Percentiles rank a stretch among this genome's conserved stretches.
Evolutionary conservation across 768 basidiomycete genomes (phyloP).

Genomic region (Auriculariales sp.): DNA sequence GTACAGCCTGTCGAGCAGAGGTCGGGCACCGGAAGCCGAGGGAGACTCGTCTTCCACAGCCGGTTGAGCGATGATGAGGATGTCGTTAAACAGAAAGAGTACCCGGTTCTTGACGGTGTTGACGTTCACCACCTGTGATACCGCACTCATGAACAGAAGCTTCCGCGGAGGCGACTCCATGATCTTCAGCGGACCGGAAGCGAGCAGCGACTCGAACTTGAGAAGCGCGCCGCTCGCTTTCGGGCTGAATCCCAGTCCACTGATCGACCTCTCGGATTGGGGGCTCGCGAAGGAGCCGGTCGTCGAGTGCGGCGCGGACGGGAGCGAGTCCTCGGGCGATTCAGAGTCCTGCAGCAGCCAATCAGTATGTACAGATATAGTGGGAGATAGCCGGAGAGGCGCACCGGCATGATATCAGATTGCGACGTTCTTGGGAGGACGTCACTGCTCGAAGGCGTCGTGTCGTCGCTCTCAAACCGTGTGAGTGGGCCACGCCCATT

Average conservation of each 20-base stretch:
- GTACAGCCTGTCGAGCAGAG: constrained; percentile 56
- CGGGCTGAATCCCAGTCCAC: neutral
- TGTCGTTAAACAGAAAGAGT: constrained; percentile 93
- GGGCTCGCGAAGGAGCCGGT: neutral
- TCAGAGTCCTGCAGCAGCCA: neutral
- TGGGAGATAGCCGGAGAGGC: too few relatives aligned
- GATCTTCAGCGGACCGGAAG: neutral
- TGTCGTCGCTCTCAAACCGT: neutral
- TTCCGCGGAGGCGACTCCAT: constrained; percentile 82
- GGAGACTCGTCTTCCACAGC: constrained; percentile 39
- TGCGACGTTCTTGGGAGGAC: neutral
- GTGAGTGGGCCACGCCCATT: neutral
- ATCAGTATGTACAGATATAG: too few relatives aligned
- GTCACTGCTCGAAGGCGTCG: neutral
- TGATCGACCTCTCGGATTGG: neutral
- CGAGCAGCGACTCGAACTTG: neutral
- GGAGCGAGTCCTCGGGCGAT: neutral
- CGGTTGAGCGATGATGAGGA: constrained; percentile 88
- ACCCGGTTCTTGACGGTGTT: constrained; percentile 93
- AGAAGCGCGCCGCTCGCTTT: neutral
- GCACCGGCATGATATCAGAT: neutral
- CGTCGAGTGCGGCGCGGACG: neutral
- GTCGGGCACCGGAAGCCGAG: constrained; percentile 36
- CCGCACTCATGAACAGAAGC: constrained; percentile 68
- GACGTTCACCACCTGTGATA: constrained; percentile 85